Evolutionary conservation across 768 basidiomycete species (phyloP).

Genomic region (Lactarius quietus): DNA sequence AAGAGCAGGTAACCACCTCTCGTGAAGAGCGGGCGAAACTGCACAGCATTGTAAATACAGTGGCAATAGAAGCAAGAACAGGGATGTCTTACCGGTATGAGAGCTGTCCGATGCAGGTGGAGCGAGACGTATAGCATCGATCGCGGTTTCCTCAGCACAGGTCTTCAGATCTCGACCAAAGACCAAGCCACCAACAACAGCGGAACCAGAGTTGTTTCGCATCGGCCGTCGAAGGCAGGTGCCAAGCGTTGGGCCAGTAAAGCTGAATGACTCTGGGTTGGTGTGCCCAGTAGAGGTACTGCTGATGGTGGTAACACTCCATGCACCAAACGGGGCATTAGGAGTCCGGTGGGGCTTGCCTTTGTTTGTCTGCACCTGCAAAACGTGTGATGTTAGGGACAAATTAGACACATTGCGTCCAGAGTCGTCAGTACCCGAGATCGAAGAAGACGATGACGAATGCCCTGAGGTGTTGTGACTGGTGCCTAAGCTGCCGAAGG

Average conservation of each 20-base stretch:
- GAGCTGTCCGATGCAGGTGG: constrained; percentile 14
- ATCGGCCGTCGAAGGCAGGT: constrained; percentile 53
- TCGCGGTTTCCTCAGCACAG: constrained; percentile 56
- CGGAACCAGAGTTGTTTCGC: constrained; percentile 34
- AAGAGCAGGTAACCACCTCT: constrained; percentile 59
- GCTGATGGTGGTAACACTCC: constrained; percentile 28
- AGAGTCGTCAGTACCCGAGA: constrained; percentile 12
- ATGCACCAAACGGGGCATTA: constrained; percentile 56
- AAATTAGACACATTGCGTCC: constrained; percentile 24
- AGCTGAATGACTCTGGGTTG: constrained; percentile 43
- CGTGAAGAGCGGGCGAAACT: constrained; percentile 13
- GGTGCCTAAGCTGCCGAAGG: constrained; percentile 18
- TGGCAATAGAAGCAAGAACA: constrained; percentile 14
- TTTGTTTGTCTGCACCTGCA: constrained; percentile 25
- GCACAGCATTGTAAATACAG: constrained; percentile 6
- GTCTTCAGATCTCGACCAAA: constrained; percentile 59
- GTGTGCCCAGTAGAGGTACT: constrained; percentile 49
- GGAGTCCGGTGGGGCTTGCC: constrained; percentile 50
- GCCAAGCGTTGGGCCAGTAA: constrained; percentile 51
- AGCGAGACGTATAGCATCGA: constrained; percentile 31
- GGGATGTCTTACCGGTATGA: constrained; percentile 8
- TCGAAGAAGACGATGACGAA: constrained; percentile 41
- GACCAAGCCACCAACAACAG: constrained; percentile 48
- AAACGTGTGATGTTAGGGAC: constrained; percentile 22
- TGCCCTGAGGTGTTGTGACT: constrained; percentile 8